These are phyloP conservation scores for Penicillium thymicola DNA, from an alignment of 2,329 filamentous ascomycete genomes.

Conservation along the genomic window DNA sequence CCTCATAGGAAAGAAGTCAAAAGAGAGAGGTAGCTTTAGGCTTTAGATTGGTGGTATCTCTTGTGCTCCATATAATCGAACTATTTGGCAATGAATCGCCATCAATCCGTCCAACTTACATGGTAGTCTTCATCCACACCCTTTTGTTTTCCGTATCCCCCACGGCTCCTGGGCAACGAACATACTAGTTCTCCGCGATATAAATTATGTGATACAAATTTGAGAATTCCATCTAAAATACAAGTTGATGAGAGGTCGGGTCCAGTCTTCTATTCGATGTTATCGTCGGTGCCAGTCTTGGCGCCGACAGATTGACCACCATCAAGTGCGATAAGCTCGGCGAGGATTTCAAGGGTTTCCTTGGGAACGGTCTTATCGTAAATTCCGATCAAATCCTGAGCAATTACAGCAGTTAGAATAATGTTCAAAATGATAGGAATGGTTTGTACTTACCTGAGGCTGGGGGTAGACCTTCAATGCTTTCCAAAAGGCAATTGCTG, in stretches of 20 bases:
- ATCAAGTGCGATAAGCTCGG: conserved; percentile 97
- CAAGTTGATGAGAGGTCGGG: conserved; percentile 2
- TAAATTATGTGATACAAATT: conserved; percentile 10
- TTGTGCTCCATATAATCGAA: not conserved
- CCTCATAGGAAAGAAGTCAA: not conserved
- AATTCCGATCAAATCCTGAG: conserved; percentile 78
- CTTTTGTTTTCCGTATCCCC: not conserved
- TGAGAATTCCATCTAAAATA: conserved; percentile 12
- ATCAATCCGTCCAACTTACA: not conserved
- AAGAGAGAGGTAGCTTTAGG: not conserved
- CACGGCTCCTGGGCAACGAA: not conserved
- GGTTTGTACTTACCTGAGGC: conserved; percentile 45
- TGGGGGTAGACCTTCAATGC: conserved; percentile 97
- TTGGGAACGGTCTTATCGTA: conserved; percentile 99
- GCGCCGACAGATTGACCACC: conserved; percentile 40
- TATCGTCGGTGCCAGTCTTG: conserved; percentile 28
- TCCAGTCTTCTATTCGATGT: conserved; percentile 33
- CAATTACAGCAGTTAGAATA: not conserved
- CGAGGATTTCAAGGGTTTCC: conserved; percentile 92
- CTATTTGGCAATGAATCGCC: not conserved
- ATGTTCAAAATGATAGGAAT: not conserved
- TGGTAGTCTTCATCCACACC: not conserved
- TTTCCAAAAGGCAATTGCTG: conserved; percentile 95
- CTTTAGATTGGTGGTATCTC: not conserved
- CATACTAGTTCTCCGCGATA: not conserved